Evolutionary conservation across 2,329 filamentous ascomycete genomes (phyloP).

Genomic region (Reticulascus tulasneorum): DNA sequence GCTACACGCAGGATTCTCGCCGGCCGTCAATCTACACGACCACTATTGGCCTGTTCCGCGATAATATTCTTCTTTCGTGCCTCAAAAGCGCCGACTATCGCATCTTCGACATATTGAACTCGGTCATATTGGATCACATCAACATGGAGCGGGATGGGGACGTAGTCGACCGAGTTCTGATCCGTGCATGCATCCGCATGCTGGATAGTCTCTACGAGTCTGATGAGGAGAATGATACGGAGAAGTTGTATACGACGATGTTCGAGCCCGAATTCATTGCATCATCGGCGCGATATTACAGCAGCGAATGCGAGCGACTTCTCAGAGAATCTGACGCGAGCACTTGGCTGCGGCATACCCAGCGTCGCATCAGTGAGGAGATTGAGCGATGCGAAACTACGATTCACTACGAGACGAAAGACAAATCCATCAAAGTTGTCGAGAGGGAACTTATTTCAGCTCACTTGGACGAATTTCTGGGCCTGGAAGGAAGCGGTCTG

Average conservation of each 20-base stretch:
- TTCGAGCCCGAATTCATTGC: slow-evolving; percentile 79
- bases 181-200: slow-evolving; percentile 85
- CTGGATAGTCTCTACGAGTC: slow-evolving; percentile 83
- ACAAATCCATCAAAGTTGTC: slow-evolving; percentile 71
- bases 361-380: slow-evolving; percentile 74
- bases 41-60: slow-evolving; percentile 83
- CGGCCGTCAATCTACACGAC: slow-evolving; percentile 77
- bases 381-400: slow-evolving; percentile 78
- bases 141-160: slow-evolving; percentile 90
- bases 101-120: slow-evolving; percentile 73
- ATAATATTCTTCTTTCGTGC: slow-evolving; percentile 69
- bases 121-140: slow-evolving; percentile 84
- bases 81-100: slow-evolving; percentile 41
- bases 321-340: slow-evolving; percentile 76
- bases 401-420: slow-evolving; percentile 66
- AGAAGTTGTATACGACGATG: slow-evolving; percentile 76
- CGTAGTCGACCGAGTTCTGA: slow-evolving; percentile 75
- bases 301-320: slow-evolving; percentile 67
- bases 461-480: slow-evolving; percentile 77
- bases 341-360: slow-evolving; percentile 74
- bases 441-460: slow-evolving; percentile 75
- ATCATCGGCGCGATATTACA: slow-evolving; percentile 71
- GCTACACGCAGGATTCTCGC: slow-evolving; percentile 67
- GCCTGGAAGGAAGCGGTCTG: slow-evolving; percentile 79
- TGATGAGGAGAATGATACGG: slow-evolving; percentile 69